phyloP scores from a whole-genome alignment of 1,284 basidiomycete species.

The Microbotryum violaceum region DNA sequence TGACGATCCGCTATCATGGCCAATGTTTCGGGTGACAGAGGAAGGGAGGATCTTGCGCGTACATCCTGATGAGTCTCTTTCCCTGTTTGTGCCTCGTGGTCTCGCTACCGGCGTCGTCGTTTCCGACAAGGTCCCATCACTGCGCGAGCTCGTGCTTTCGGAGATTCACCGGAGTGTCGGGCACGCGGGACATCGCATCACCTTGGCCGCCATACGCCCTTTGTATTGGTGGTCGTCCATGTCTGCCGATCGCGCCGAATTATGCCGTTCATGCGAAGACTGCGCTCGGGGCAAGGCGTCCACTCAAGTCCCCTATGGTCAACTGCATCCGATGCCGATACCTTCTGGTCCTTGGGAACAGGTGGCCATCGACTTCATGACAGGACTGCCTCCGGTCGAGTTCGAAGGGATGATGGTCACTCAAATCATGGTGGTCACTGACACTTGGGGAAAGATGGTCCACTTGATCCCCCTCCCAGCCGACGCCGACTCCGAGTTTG shows the following conservation, averaged over 20 bases:
- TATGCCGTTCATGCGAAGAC: constrained; percentile 37
- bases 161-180: not conserved
- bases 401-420: not conserved
- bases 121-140: constrained; percentile 40
- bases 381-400: not conserved
- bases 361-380: constrained; percentile 45
- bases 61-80: too few species aligned
- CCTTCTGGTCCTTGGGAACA: constrained; percentile 42
- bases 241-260: constrained; percentile 34
- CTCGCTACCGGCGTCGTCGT: not conserved
- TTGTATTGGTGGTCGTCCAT: constrained; percentile 43
- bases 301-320: constrained; percentile 35
- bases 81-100: not conserved
- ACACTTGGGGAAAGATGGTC: constrained; percentile 5
- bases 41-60: too few species aligned
- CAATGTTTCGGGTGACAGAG: too few species aligned
- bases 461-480: constrained; percentile 10
- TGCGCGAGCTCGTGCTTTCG: constrained; percentile 29
- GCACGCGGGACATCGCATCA: constrained; percentile 42
- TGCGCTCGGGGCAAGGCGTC: constrained; percentile 34
- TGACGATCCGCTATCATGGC: too few species aligned
- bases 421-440: constrained; percentile 5
- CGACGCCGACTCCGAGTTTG: not conserved
- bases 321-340: constrained; percentile 39
- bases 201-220: constrained; percentile 36